Evolutionary conservation across 257 asterid species (phyloP), one percentile per base, ranked within the genome.

Genomic region (Capsicum pubescens): DNA sequence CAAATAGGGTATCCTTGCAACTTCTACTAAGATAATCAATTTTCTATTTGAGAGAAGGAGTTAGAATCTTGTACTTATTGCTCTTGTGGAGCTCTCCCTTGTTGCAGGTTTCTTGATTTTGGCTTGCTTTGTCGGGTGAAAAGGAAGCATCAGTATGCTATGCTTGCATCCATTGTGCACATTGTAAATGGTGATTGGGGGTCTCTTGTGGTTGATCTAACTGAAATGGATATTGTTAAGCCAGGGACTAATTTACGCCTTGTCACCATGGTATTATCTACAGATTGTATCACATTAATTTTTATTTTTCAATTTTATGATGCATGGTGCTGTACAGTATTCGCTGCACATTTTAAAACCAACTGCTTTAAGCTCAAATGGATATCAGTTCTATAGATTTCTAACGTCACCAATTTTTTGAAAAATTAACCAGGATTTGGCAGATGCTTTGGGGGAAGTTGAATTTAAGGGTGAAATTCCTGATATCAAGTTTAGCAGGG

Each of bases 101-200:
- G 50, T 76, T 66, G 48, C 79, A 96, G 99, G 93, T 92, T 96
- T 90, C 96, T 96, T 87, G 99, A 96, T 90, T 96, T 96, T 87
- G 99, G 99, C 57, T 92, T 94, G 92, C 87, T 96, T 87, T 96
- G 99, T 82, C 99, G 95, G 83, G 91, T 96, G 99, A 97, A 94
- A 88, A 94, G 91, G 93, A 92, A 91, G 87, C 98, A 96, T 90
- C 99, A 92, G 88, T 88, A 89, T 87, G 98, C 98, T 74, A 96
- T 96, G 99, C 97, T 96, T 84, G 94, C 95, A 78, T 88, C 97
- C 69, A 91, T 93, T 80, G 92, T 93, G 85, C 95, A 96, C 92
- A 94, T 94, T 86, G 98, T 96, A 54, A 91, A 92, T 88, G 98
- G 98, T 35, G 99, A 96, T 85, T 96, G 99, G 99, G 90, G 89